Evolutionary conservation across 345 rosid species (phyloP).

Genomic region (Raphanus raphanistrum): DNA sequence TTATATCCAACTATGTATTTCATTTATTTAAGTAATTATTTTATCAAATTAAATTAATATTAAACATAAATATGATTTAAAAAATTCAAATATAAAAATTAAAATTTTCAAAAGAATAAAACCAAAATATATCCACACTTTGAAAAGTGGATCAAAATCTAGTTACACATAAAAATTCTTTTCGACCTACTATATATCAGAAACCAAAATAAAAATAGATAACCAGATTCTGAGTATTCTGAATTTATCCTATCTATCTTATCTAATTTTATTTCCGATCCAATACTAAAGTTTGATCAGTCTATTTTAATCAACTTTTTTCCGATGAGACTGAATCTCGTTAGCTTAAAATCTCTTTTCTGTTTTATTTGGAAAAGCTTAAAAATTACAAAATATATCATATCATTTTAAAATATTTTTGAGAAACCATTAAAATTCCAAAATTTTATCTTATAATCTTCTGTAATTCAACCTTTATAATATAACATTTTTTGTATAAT

Average conservation of each 20-base stretch:
- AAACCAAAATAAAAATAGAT: background rate
- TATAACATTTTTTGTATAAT: background rate
- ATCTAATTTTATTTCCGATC: too few relatives aligned
- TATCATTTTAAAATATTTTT: background rate
- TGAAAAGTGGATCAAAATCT: too few relatives aligned
- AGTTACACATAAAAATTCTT: too few relatives aligned
- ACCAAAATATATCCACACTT: too few relatives aligned
- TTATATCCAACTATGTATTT: too few relatives aligned
- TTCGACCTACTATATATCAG: background rate
- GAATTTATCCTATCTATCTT: too few relatives aligned
- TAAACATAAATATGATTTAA: too few relatives aligned
- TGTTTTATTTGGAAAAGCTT: background rate
- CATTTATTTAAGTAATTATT: too few relatives aligned
- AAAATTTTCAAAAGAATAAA: too few relatives aligned
- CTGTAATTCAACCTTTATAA: background rate
- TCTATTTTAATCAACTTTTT: background rate
- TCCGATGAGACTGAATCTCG: background rate
- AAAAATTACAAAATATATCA: background rate
- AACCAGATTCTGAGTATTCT: too few relatives aligned
- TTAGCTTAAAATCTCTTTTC: background rate
- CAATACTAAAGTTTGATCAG: background rate
- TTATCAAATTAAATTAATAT: too few relatives aligned
- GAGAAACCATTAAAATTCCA: background rate
- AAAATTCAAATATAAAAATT: too few relatives aligned
- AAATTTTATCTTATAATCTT: background rate